These are phyloP conservation scores for Kodamaea sp. DNA, from an alignment of 1,139 yeast genomes.

Conservation along the genomic window DNA sequence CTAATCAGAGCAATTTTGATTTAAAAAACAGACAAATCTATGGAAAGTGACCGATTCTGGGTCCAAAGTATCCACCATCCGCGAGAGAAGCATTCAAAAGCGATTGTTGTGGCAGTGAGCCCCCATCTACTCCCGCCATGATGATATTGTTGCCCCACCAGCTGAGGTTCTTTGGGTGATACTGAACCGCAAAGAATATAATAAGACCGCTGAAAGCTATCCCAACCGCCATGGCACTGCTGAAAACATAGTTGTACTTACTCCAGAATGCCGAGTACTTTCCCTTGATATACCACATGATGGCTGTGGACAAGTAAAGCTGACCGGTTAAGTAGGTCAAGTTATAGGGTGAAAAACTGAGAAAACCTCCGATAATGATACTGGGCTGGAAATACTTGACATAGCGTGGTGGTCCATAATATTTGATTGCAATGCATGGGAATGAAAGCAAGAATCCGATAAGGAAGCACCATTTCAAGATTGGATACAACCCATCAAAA, in stretches of 20 bases:
- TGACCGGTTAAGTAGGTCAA: conserved; percentile 20
- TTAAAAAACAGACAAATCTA: too few species aligned
- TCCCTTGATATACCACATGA: conserved; percentile 19
- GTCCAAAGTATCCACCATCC: conserved; percentile 21
- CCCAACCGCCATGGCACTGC: conserved; percentile 21
- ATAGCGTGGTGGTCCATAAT: conserved; percentile 16
- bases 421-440: conserved; percentile 29
- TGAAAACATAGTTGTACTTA: conserved; percentile 21
- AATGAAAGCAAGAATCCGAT: conserved; percentile 32
- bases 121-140: conserved; percentile 15
- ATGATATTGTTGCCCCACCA: conserved; percentile 23
- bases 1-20: too few species aligned
- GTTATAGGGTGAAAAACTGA: conserved; percentile 20
- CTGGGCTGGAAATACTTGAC: conserved; percentile 20
- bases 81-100: conserved; percentile 14
- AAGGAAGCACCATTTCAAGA: conserved; percentile 36
- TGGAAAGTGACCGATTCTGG: conserved; percentile 15
- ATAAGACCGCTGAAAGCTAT: conserved; percentile 20
- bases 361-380: conserved; percentile 19
- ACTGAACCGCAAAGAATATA: conserved; percentile 23
- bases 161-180: conserved; percentile 14
- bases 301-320: conserved; percentile 14
- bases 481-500: conserved; percentile 34
- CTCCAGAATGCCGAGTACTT: conserved; percentile 20
- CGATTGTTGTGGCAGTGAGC: conserved; percentile 2